Conservation (phyloP, 768 basidiomycete genomes). For the Psilocybe subaeruginosa region DNA sequence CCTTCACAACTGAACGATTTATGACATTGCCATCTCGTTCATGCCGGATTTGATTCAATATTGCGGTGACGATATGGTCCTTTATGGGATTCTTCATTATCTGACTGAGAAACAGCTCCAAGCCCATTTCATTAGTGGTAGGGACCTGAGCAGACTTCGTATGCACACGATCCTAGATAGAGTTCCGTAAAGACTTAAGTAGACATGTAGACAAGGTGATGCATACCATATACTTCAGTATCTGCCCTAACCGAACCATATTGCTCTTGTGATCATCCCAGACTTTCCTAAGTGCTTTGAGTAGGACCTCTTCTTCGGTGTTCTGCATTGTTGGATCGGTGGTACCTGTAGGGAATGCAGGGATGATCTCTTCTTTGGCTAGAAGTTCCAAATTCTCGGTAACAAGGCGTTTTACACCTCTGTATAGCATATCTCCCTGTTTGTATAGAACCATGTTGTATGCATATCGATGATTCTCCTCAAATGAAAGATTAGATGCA, state of each 20-base stretch:
- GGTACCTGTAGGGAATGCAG: conserved; percentile 79
- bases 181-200: not conserved
- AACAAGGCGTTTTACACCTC: conserved; percentile 79
- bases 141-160: conserved; percentile 76
- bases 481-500: conserved; percentile 70
- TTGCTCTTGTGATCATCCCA: conserved; percentile 95
- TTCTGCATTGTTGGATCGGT: conserved; percentile 74
- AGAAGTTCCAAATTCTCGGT: conserved; percentile 82
- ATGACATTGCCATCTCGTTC: conserved; percentile 93
- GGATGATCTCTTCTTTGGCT: conserved; percentile 74
- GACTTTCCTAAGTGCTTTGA: conserved; percentile 81
- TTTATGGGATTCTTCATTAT: conserved; percentile 85
- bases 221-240: conserved; percentile 94
- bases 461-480: conserved; percentile 92
- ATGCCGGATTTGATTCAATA: conserved; percentile 84
- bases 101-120: conserved; percentile 79
- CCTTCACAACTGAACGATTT: conserved; percentile 88
- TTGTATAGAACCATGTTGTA: conserved; percentile 94
- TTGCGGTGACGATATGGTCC: conserved; percentile 77
- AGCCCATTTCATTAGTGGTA: conserved; percentile 79
- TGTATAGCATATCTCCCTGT: conserved; percentile 84
- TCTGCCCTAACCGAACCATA: conserved; percentile 86
- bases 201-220: not conserved
- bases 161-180: conserved; percentile 84
- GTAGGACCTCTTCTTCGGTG: conserved; percentile 81